Percentiles rank a stretch among this genome's conserved stretches.
Conservation (phyloP, 2,329 filamentous ascomycete genomes). For the Onygena corvina region DNA sequence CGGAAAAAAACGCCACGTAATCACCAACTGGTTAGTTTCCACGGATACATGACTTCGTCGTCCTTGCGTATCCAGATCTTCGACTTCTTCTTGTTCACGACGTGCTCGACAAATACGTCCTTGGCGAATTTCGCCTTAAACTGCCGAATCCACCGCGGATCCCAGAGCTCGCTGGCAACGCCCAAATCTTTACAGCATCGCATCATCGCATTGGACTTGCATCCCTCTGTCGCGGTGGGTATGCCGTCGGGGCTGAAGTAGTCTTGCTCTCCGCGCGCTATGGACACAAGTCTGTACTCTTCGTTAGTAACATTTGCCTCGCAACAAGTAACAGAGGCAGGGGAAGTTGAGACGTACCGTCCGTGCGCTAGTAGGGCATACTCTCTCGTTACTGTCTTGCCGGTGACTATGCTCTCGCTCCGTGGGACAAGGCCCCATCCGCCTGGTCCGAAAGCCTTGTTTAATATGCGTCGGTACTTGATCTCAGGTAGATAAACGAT, state of each 20-base stretch:
- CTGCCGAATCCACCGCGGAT: slow-evolving; percentile 74
- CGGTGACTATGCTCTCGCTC: slow-evolving; percentile 73
- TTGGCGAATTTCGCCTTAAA: slow-evolving; percentile 65
- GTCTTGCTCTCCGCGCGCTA: slow-evolving; percentile 86
- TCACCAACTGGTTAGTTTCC: slow-evolving; percentile 36
- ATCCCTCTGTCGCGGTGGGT: slow-evolving; percentile 87
- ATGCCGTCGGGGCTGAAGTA: slow-evolving; percentile 87
- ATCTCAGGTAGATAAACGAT: slow-evolving; percentile 96
- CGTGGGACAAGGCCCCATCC: slow-evolving; percentile 89
- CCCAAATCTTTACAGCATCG: slow-evolving; percentile 97
- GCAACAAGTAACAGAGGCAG: slow-evolving; percentile 8
- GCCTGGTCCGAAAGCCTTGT: slow-evolving; percentile 82
- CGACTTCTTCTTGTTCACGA: slow-evolving; percentile 72
- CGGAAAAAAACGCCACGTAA: too few species aligned
- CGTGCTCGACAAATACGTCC: slow-evolving; percentile 84
- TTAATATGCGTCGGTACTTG: slow-evolving; percentile 86
- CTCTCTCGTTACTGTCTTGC: slow-evolving; percentile 70
- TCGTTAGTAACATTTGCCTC: too few species aligned
- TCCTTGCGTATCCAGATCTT: slow-evolving; percentile 81
- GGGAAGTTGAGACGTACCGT: slow-evolving; percentile 43
- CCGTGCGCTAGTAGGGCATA: slow-evolving; percentile 85
- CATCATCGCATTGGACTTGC: slow-evolving; percentile 95
- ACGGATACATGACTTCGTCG: slow-evolving; percentile 56
- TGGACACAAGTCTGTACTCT: slow-evolving; percentile 63
- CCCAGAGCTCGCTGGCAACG: slow-evolving; percentile 91